Evolutionary conservation across 495 filamentous ascomycete genomes (phyloP), one percentile per base, ranked within the genome.

Genomic region (Aspergillus cristatus): DNA sequence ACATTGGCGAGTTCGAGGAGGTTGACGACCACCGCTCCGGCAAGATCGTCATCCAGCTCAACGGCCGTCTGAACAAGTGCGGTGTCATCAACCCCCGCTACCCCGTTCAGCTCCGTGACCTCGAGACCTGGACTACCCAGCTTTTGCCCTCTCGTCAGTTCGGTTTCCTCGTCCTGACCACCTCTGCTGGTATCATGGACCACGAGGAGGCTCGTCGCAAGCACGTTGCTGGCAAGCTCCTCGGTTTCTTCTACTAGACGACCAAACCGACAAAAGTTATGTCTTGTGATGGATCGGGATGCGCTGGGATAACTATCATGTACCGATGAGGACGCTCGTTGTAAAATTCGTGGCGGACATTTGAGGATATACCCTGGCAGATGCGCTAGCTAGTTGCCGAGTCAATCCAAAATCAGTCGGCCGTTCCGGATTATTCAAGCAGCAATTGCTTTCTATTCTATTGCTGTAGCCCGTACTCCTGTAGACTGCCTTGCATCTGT

Each of bases 1-100:
- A 96, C 75, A 96, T 98, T 67, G 91, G 90, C 72, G 93, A 97
- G 72, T 98, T 97, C 69, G 93, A 97, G 77, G 87, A 96, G 72
- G 85, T 98, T 55, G 91, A 98, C 60, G 87, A 98, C 74, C 91
- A 98, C 80, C 86, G 91, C 58, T 87, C 86, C 59, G 91, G 87
- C 75, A 94, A 94, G 79, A 93, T 96, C 48, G 86, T 94, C 57
- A 87, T 95, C 68, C 86, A 94, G 72, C 81, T 95, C 48, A 91
- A 85, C 68, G 80, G 82, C 60, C 82, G 81, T 52, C 79, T 97
- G 68, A 98, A 98, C 84, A 98, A 98, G 79, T 91, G 84, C 52
- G 91, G 91, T 73, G 87, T 93, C 71, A 98, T 98, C 79, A 86
- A 80, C 55, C 91, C 91, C 56, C 82, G 93, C 63, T 98, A 94